A percentile compares a stretch with the other conserved stretches of the same genome.
These are phyloP conservation scores for Raddia distichophylla DNA, from an alignment of 176 grass and related monocot species.

Conservation along the genomic window DNA sequence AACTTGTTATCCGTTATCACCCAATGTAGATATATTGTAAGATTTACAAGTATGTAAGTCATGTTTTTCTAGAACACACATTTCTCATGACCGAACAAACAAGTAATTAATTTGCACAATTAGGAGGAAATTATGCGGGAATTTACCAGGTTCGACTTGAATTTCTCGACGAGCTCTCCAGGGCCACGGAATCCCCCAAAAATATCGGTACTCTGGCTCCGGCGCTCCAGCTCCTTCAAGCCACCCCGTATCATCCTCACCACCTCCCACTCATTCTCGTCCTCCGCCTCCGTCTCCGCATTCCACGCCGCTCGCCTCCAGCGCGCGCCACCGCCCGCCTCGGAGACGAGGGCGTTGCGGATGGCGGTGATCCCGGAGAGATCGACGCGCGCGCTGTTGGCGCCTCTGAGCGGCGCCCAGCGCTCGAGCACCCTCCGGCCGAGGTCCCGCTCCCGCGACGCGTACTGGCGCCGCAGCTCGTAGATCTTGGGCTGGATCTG, in stretches of 20 bases:
- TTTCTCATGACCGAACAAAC: background rate
- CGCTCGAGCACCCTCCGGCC: conserved; percentile 57
- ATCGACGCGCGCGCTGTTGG: conserved; percentile 57
- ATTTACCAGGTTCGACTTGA: conserved; percentile 79
- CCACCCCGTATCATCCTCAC: conserved; percentile 63
- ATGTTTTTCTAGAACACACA: too few relatives aligned
- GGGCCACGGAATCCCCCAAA: conserved; percentile 52
- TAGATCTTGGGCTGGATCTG: conserved; percentile 79
- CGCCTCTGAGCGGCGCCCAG: conserved; percentile 44
- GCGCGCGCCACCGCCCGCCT: conserved; percentile 33
- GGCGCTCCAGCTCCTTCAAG: conserved; percentile 64
- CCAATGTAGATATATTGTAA: background rate
- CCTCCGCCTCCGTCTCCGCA: conserved; percentile 21
- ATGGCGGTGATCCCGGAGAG: conserved; percentile 60
- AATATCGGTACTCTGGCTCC: conserved; percentile 61
- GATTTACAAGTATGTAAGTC: background rate
- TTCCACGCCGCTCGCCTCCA: conserved; percentile 32
- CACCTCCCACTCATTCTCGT: conserved; percentile 66
- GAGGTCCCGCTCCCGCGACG: conserved; percentile 42
- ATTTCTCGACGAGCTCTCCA: conserved; percentile 67
- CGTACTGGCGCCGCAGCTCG: conserved; percentile 64
- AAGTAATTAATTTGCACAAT: background rate
- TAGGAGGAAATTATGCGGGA: background rate
- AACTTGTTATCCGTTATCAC: background rate
- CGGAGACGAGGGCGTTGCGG: conserved; percentile 57